A percentile compares a stretch with the other conserved stretches of the same genome.
phyloP scores from a whole-genome alignment of 257 asterid genomes.

The Gardenia jasminoides region DNA sequence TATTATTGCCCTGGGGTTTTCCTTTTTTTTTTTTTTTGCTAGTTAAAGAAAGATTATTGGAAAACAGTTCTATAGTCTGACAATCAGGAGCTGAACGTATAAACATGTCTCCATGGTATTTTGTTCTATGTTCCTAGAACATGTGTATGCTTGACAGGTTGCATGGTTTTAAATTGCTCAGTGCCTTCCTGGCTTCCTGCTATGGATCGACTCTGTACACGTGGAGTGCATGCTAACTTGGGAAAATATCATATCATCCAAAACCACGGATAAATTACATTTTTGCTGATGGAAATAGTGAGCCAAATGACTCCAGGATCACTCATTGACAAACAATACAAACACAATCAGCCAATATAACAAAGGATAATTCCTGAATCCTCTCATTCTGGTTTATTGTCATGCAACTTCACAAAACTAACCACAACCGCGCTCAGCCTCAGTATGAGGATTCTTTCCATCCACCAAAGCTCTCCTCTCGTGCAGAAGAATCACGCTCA shows the following conservation, averaged over 20 bases:
- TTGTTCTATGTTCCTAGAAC: neutral
- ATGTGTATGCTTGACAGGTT: neutral
- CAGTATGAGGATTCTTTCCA: constrained; percentile 49
- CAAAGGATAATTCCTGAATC: too few relatives aligned
- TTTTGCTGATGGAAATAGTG: neutral
- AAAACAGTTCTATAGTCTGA: too few relatives aligned
- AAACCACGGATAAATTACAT: neutral
- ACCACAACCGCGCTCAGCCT: neutral
- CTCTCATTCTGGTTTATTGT: too few relatives aligned
- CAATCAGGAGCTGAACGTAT: neutral
- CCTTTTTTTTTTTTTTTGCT: too few relatives aligned
- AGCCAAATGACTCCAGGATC: neutral
- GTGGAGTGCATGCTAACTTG: neutral
- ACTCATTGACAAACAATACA: neutral
- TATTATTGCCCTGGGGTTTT: neutral
- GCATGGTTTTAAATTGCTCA: neutral
- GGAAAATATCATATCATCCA: neutral
- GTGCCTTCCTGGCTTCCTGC: neutral
- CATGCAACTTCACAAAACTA: neutral
- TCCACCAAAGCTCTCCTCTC: constrained; percentile 46
- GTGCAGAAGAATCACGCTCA: constrained; percentile 21
- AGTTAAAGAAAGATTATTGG: neutral
- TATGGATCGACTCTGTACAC: neutral
- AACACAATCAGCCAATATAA: neutral
- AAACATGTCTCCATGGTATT: neutral